phyloP scores from a whole-genome alignment of 176 grass and related monocot genomes.

The Guadua angustifolia region DNA sequence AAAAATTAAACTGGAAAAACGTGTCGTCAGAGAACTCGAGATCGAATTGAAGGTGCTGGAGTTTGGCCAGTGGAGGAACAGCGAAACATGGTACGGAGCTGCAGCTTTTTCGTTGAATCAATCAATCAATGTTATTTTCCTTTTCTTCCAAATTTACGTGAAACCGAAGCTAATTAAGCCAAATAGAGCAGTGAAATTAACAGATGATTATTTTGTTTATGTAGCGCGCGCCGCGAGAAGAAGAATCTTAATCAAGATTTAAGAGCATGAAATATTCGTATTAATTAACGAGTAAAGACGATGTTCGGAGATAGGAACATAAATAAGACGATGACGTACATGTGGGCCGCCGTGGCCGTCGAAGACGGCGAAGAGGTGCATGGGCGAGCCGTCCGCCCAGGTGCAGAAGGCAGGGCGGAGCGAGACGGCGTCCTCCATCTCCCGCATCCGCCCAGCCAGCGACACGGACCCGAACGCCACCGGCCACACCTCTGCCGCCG shows the following conservation, averaged over 20 bases:
- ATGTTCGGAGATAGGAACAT: neutral
- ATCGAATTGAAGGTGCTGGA: constrained; percentile 37
- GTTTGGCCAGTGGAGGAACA: constrained; percentile 19
- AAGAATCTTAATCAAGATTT: neutral
- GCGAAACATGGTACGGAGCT: neutral
- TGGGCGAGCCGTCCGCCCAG: constrained; percentile 48
- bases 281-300: neutral
- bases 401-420: constrained; percentile 49
- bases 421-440: constrained; percentile 84
- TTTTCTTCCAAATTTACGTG: neutral
- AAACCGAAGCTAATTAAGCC: neutral
- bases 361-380: constrained; percentile 94
- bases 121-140: neutral
- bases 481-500: neutral
- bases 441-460: constrained; percentile 59
- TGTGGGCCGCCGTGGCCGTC: constrained; percentile 80
- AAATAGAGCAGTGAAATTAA: neutral
- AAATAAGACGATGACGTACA: constrained; percentile 40
- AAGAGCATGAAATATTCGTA: neutral
- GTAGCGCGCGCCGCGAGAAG: neutral
- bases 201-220: neutral
- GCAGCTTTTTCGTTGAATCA: neutral
- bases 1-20: neutral
- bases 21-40: constrained; percentile 11
- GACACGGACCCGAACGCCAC: constrained; percentile 66